phyloP scores from a whole-genome alignment of 2,329 filamentous ascomycete species.

The Stagonosporopsis vannaccii region DNA sequence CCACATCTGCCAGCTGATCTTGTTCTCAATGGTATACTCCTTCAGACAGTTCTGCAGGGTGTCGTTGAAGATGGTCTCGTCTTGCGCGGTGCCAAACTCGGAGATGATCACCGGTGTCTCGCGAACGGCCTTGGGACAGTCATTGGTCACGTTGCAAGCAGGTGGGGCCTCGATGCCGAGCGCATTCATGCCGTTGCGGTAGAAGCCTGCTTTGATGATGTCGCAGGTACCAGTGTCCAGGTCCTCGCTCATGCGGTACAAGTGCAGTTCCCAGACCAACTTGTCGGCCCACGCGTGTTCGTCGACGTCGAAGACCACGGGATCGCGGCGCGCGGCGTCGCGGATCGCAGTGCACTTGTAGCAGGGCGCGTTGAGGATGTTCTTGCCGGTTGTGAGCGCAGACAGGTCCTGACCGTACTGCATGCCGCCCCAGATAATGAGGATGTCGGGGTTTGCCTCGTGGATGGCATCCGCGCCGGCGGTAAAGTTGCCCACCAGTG shows the following conservation, averaged over 20 bases:
- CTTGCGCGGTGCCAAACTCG: conserved; percentile 50
- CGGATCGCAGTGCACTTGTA: conserved; percentile 52
- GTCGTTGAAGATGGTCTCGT: conserved; percentile 52
- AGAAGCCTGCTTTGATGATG: conserved; percentile 58
- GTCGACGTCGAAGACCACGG: conserved; percentile 56
- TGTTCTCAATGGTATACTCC: conserved; percentile 55
- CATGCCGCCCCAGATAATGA: conserved; percentile 64
- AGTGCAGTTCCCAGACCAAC: conserved; percentile 68
- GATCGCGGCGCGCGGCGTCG: conserved; percentile 54
- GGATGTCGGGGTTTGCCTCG: conserved; percentile 58
- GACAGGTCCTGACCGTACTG: conserved; percentile 63
- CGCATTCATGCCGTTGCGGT: conserved; percentile 60
- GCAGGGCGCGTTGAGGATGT: conserved; percentile 48
- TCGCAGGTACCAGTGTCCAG: conserved; percentile 56
- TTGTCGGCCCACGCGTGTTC: conserved; percentile 60
- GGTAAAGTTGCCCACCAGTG: conserved; percentile 52
- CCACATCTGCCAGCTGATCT: conserved; percentile 61
- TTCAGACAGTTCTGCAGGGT: conserved; percentile 58
- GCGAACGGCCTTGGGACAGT: conserved; percentile 45
- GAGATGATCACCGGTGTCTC: conserved; percentile 49
- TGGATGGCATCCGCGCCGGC: conserved; percentile 61
- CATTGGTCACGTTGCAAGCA: conserved; percentile 46
- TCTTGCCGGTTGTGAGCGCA: conserved; percentile 47
- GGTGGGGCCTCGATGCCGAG: conserved; percentile 45
- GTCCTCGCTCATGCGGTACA: conserved; percentile 56